These are phyloP conservation scores for Geotrichum aggregatum DNA, from an alignment of 1,139 yeast genomes.

Conservation along the genomic window DNA sequence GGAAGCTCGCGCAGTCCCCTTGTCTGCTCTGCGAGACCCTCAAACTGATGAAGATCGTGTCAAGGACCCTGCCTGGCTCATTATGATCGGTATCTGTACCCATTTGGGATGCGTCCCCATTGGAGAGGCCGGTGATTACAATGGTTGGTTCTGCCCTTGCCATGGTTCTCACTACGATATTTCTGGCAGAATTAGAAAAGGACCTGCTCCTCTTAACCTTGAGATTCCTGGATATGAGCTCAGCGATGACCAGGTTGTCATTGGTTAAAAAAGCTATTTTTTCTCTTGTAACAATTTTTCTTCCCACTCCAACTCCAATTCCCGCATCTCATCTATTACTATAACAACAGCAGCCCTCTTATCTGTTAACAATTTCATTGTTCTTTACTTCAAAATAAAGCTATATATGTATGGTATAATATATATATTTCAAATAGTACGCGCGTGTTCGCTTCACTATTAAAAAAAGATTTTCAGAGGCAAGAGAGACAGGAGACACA, in stretches of 20 bases:
- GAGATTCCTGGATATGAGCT: slow-evolving; percentile 93
- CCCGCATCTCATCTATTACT: too few relatives aligned
- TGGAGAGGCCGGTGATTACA: slow-evolving; percentile 99
- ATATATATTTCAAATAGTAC: too few relatives aligned
- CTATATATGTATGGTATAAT: background rate
- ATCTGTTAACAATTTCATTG: too few relatives aligned
- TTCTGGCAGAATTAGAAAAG: slow-evolving; percentile 98
- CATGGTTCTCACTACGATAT: slow-evolving; percentile 99
- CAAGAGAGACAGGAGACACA: too few relatives aligned
- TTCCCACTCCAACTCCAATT: too few relatives aligned
- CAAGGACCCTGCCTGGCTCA: slow-evolving; percentile 95
- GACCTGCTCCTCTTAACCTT: slow-evolving; percentile 99
- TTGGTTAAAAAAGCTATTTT: slow-evolving; percentile 49
- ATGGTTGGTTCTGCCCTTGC: slow-evolving; percentile 99
- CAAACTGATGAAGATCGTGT: slow-evolving; percentile 91
- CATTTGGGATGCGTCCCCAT: slow-evolving; percentile 99
- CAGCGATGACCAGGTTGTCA: slow-evolving; percentile 70
- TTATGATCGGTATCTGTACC: slow-evolving; percentile 99
- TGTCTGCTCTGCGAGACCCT: slow-evolving; percentile 83
- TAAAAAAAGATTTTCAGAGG: too few relatives aligned
- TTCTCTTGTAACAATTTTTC: too few relatives aligned
- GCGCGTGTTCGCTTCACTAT: too few relatives aligned
- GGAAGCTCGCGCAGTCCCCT: slow-evolving; percentile 83
- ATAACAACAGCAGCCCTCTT: too few relatives aligned
- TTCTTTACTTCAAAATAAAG: too few relatives aligned